phyloP scores from a whole-genome alignment of 2,329 filamentous ascomycete genomes.

The Eurotiales sp. region DNA sequence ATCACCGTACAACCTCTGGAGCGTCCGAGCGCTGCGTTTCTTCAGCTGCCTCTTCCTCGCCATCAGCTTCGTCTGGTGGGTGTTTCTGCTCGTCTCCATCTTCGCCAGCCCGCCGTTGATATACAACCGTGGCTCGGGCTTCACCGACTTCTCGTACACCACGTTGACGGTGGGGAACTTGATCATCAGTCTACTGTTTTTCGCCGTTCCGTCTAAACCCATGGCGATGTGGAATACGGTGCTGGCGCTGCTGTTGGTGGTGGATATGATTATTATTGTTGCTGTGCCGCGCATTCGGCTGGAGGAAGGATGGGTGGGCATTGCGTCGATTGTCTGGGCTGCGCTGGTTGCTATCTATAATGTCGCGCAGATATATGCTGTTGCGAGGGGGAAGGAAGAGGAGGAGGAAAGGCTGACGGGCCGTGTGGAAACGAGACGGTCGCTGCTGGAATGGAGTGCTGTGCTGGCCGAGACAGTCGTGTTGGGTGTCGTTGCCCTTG shows the following conservation, averaged over 20 bases:
- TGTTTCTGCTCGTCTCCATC: constrained; percentile 77
- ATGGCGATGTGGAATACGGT: constrained; percentile 70
- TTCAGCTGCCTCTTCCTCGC: constrained; percentile 72
- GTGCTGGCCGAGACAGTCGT: constrained; percentile 72
- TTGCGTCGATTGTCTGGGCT: constrained; percentile 79
- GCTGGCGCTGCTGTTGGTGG: constrained; percentile 62
- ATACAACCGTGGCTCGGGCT: constrained; percentile 83
- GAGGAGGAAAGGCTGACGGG: constrained; percentile 92
- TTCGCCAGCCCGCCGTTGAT: constrained; percentile 89
- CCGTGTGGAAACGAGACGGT: constrained; percentile 77
- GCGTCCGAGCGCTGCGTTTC: constrained; percentile 74
- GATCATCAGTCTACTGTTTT: constrained; percentile 77
- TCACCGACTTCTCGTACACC: constrained; percentile 82
- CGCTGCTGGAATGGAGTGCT: constrained; percentile 76
- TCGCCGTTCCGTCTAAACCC: constrained; percentile 74
- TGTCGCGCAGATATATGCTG: constrained; percentile 72
- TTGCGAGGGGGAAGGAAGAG: constrained; percentile 86
- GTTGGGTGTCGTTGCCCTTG: constrained; percentile 64
- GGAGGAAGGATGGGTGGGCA: constrained; percentile 91
- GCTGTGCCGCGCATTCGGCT: constrained; percentile 69
- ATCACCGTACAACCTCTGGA: constrained; percentile 93
- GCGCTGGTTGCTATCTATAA: constrained; percentile 75
- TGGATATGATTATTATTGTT: constrained; percentile 76
- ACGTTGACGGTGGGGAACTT: constrained; percentile 74
- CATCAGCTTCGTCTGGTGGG: constrained; percentile 87